Evolutionary conservation across 495 filamentous ascomycete genomes (phyloP).

Genomic region (Penicillium malachiteum): DNA sequence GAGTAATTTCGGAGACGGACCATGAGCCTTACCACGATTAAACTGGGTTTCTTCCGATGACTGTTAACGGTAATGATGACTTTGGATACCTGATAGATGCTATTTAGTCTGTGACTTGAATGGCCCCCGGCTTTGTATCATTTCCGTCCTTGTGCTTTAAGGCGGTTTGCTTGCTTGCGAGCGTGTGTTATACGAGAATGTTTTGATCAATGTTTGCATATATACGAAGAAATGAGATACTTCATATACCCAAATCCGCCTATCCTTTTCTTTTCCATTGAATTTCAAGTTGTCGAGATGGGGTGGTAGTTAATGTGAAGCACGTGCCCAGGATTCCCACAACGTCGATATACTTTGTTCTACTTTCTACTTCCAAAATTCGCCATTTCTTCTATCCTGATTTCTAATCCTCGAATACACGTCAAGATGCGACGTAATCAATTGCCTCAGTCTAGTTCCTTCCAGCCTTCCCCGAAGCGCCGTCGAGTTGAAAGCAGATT

Average conservation of each 20-base stretch:
- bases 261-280: background rate
- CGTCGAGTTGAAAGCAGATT: constrained; percentile 1
- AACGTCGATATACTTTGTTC: too few relatives aligned
- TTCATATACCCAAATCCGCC: constrained; percentile 14
- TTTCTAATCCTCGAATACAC: background rate
- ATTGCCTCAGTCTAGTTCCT: constrained; percentile 4
- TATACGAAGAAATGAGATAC: constrained; percentile 30
- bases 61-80: constrained; percentile 11
- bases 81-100: constrained; percentile 21
- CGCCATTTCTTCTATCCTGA: background rate
- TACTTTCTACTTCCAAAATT: background rate
- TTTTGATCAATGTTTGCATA: constrained; percentile 28
- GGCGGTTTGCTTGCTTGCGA: constrained; percentile 12
- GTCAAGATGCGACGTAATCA: constrained; percentile 14
- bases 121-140: constrained; percentile 1
- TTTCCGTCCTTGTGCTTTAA: constrained; percentile 2
- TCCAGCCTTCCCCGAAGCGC: constrained; percentile 12
- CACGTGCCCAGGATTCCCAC: too few relatives aligned
- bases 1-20: constrained; percentile 13
- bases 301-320: background rate
- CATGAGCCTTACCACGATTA: background rate
- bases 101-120: constrained; percentile 3
- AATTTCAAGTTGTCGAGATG: background rate
- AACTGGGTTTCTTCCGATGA: background rate
- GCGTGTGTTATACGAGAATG: constrained; percentile 1